Conservation (phyloP, 202 grass and related monocot genomes). For the Brachypodium distachyon region DNA sequence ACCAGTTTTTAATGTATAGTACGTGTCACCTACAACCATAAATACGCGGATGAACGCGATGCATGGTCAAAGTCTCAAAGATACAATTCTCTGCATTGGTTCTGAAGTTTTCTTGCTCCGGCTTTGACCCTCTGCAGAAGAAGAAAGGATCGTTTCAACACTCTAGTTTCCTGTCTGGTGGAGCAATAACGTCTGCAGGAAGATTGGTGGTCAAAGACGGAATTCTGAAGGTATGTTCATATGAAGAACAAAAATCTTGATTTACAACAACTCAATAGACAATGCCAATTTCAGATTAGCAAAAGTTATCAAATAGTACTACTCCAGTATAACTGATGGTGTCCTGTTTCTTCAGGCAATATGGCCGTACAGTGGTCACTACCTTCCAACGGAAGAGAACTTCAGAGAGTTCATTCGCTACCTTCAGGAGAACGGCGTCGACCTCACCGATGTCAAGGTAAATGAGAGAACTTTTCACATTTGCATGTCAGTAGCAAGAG, state of each 20-base stretch:
- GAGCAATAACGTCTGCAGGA: constrained; percentile 80
- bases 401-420: constrained; percentile 80
- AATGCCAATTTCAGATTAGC: too few species aligned
- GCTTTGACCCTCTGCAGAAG: constrained; percentile 50
- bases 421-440: constrained; percentile 55
- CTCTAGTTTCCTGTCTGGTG: constrained; percentile 91
- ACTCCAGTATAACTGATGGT: background rate
- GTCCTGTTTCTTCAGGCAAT: constrained; percentile 52
- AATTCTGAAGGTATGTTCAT: constrained; percentile 48
- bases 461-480: background rate
- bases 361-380: constrained; percentile 98
- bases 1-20: background rate
- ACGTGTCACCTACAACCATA: background rate
- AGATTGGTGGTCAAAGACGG: constrained; percentile 84
- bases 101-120: constrained; percentile 6
- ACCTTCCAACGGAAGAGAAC: constrained; percentile 88
- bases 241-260: background rate
- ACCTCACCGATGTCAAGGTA: constrained; percentile 73
- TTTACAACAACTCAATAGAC: too few species aligned
- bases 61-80: background rate
- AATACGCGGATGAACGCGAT: background rate
- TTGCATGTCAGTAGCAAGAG: background rate
- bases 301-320: too few species aligned
- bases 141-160: constrained; percentile 97
- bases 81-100: background rate